phyloP scores from a whole-genome alignment of 257 asterid genomes.

The Plectranthus barbatus region DNA sequence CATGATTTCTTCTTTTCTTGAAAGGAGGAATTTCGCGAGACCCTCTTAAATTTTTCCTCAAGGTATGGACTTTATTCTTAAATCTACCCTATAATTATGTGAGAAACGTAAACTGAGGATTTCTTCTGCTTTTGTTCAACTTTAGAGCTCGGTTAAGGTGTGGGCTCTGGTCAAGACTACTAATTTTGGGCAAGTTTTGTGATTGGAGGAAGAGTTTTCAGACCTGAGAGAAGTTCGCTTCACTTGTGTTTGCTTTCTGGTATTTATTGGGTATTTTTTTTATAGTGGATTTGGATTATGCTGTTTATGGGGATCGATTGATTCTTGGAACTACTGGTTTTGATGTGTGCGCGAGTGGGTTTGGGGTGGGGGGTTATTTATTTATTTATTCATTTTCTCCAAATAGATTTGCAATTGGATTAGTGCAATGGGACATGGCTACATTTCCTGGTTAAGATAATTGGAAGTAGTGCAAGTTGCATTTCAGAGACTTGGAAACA shows the following conservation, averaged over 20 bases:
- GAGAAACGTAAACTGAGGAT: neutral
- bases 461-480: neutral
- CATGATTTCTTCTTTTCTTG: neutral
- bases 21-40: conserved; percentile 1
- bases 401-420: neutral
- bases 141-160: conserved; percentile 1
- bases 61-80: conserved; percentile 29
- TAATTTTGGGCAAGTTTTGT: neutral
- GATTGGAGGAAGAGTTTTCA: neutral
- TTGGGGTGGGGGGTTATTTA: neutral
- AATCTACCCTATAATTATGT: neutral
- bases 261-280: neutral
- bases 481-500: neutral
- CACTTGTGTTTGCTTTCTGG: neutral
- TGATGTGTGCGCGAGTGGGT: neutral
- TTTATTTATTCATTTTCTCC: neutral
- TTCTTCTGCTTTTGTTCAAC: neutral
- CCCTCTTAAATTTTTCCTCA: conserved; percentile 11
- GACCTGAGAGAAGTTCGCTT: neutral
- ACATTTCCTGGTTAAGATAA: neutral
- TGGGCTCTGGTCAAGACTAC: conserved; percentile 2
- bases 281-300: neutral
- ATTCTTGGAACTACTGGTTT: neutral
- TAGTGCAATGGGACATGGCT: neutral
- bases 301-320: neutral